Percentiles rank a stretch among this genome's conserved stretches.
phyloP scores from a whole-genome alignment of 2,329 filamentous ascomycete species.

The Magnaporthiopsis incrustans region DNA sequence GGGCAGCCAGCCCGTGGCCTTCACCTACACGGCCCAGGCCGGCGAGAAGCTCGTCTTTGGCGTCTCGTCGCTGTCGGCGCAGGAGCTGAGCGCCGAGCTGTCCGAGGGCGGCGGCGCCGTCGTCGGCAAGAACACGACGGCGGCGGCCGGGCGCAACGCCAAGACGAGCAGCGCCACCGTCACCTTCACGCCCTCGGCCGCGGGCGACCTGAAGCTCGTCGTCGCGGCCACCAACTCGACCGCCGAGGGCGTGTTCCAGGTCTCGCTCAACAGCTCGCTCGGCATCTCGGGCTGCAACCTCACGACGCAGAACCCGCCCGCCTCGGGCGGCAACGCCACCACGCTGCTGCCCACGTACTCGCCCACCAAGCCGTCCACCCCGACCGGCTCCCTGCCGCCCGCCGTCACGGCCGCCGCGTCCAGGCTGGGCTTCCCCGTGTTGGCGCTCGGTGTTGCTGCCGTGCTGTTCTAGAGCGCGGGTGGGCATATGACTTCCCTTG shows the following conservation, averaged over 20 bases:
- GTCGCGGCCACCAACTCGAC: constrained; percentile 10
- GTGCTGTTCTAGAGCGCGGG: neutral
- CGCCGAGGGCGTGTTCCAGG: constrained; percentile 13
- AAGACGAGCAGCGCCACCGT: constrained; percentile 2
- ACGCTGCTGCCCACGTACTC: neutral
- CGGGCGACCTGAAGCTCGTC: constrained; percentile 9
- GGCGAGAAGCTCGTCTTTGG: constrained; percentile 12
- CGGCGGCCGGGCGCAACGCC: neutral
- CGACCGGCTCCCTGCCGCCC: neutral
- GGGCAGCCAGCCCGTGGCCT: constrained; percentile 8
- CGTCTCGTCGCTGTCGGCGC: constrained; percentile 10
- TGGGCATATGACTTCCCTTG: no score
- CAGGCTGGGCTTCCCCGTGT: neutral
- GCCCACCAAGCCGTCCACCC: neutral
- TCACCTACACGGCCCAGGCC: constrained; percentile 10
- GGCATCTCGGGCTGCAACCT: constrained; percentile 14
- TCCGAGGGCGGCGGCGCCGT: constrained; percentile 7
- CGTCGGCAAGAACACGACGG: constrained; percentile 11
- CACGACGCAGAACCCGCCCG: constrained; percentile 2
- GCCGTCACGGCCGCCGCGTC: neutral
- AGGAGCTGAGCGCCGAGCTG: constrained; percentile 11
- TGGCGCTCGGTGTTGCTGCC: neutral
- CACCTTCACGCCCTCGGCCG: constrained; percentile 6
- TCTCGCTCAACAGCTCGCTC: constrained; percentile 12
- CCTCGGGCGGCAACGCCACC: neutral